Percentiles rank a stretch among this genome's conserved stretches.
These are phyloP conservation scores for Penicillium daleae DNA, from an alignment of 495 filamentous ascomycete species.

Conservation along the genomic window DNA sequence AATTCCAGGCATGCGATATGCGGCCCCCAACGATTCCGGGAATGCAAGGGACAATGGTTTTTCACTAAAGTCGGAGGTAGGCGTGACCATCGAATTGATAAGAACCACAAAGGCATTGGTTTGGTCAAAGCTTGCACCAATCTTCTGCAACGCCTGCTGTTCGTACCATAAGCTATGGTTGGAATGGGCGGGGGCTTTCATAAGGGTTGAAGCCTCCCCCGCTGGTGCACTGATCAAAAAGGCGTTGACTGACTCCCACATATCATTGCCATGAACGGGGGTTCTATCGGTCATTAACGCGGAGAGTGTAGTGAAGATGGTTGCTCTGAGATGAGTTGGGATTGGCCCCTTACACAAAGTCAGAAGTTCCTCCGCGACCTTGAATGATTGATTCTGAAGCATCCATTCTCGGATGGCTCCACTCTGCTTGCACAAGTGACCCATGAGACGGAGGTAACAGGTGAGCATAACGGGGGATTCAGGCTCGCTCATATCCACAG, in stretches of 20 bases:
- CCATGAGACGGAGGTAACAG: conserved; percentile 84
- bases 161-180: conserved; percentile 47
- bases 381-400: conserved; percentile 62
- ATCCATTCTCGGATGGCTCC: conserved; percentile 68
- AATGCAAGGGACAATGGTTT: conserved; percentile 74
- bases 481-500: conserved; percentile 72
- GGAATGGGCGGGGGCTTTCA: conserved; percentile 7
- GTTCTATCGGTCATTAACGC: conserved; percentile 70
- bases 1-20: conserved; percentile 80
- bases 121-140: conserved; percentile 74
- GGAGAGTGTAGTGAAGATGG: conserved; percentile 69
- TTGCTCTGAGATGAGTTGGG: conserved; percentile 73
- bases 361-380: conserved; percentile 67
- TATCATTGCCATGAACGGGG: conserved; percentile 57
- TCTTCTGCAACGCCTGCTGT: conserved; percentile 58
- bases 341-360: conserved; percentile 69
- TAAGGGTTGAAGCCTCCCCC: not conserved
- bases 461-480: conserved; percentile 92
- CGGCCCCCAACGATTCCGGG: conserved; percentile 81
- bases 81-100: conserved; percentile 67
- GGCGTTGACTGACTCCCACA: conserved; percentile 73
- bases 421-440: conserved; percentile 74
- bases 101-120: conserved; percentile 79
- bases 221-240: conserved; percentile 60
- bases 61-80: conserved; percentile 52